Base-by-base conservation (phyloP, 306 rosid species). In the Rosa chinensis region DNA sequence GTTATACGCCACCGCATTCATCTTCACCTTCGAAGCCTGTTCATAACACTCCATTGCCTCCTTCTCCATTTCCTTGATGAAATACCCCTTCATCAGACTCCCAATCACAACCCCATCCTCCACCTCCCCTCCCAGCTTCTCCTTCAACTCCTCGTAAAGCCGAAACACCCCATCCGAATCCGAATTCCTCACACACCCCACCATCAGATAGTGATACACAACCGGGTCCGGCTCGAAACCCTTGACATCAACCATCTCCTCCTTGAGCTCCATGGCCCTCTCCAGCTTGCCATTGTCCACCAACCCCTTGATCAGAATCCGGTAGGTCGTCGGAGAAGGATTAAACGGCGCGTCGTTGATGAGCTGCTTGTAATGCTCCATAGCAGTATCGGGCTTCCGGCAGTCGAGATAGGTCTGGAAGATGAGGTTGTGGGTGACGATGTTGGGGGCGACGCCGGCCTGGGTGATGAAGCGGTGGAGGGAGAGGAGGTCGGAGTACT, bases 341-440 rank as follows among this genome's bases (percentile, higher is more conserved):
- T 90, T 93, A 76, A 95, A 86, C 10, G 99, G 98, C 25, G 99
- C 98, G 49, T 95, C 98, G 18, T 91, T 93, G 16, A 85, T 74
- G 45, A 95, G 81, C 84, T 91, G 99, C 81, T 93, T 93, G 81
- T 90, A 95, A 48, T 95, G 90, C 70, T 95, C 99, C 84, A 95
- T 83, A 1, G 99, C 99, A 0, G 96, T 91, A 47, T 95, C 99
- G 14, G 99, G 92, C 72, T 90, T 93, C 6, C 96, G 89, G 72
- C 98, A 92, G 84, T 95, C 98, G 68, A 95, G 86, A 76, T 95
- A 95, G 3, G 98, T 95, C 80, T 91, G 99, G 78, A 95, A 93
- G 21, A 95, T 79, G 81, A 93, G 87, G 81, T 95, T 95, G 79
- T 95, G 89, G 1, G 99, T 95, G 43, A 95, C 80, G 55, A 93